Evolutionary conservation across 257 asterid genomes (phyloP).

Genomic region (Solanum chilense): DNA sequence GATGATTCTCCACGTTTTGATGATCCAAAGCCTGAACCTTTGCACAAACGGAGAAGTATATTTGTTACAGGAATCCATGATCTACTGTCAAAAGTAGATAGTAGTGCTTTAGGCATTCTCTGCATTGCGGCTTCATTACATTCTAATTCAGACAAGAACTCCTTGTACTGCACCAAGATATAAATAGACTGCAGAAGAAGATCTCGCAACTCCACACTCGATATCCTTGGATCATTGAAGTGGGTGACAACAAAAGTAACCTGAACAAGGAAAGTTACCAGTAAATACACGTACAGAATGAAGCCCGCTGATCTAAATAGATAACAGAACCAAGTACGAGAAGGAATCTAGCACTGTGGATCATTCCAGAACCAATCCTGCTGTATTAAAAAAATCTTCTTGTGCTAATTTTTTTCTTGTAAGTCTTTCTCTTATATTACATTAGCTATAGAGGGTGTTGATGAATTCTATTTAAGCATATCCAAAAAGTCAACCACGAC

Average conservation of each 20-base stretch:
- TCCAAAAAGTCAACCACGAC: background rate
- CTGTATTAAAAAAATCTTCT: background rate
- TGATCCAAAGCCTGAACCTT: slow-evolving; percentile 73
- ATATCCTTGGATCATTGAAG: slow-evolving; percentile 87
- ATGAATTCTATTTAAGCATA: background rate
- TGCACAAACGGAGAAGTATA: slow-evolving; percentile 70
- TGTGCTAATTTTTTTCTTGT: background rate
- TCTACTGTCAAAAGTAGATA: slow-evolving; percentile 80
- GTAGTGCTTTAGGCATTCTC: slow-evolving; percentile 71
- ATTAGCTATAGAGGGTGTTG: background rate
- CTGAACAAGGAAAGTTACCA: slow-evolving; percentile 23
- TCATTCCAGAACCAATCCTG: background rate
- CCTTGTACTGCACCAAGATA: slow-evolving; percentile 78
- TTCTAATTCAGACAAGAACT: slow-evolving; percentile 72
- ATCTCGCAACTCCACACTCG: slow-evolving; percentile 82
- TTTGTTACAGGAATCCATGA: slow-evolving; percentile 95
- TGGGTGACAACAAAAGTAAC: slow-evolving; percentile 78
- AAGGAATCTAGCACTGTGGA: background rate
- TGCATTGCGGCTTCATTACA: slow-evolving; percentile 71
- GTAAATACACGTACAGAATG: background rate
- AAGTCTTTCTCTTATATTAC: background rate
- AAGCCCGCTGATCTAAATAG: background rate
- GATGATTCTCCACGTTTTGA: slow-evolving; percentile 83
- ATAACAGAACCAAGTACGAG: background rate
- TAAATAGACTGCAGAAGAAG: slow-evolving; percentile 94